Evolutionary conservation across 2,329 filamentous ascomycete genomes (phyloP).

Genomic region (Nemania serpens): DNA sequence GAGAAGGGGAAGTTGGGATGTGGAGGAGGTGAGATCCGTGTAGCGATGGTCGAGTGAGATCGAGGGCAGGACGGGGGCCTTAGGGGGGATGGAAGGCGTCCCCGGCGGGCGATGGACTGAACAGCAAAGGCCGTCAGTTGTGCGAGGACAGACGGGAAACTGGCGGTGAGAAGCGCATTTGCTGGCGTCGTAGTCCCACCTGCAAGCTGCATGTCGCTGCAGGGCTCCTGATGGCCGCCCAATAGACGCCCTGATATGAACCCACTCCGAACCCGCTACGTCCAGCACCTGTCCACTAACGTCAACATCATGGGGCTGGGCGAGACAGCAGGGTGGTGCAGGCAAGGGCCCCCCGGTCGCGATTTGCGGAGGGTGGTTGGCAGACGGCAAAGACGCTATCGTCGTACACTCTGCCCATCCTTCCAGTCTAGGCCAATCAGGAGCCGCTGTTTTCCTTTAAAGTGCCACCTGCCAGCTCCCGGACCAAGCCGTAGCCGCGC

Average conservation of each 20-base stretch:
- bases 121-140: constrained; percentile 35
- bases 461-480: constrained; percentile 27
- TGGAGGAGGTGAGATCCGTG: constrained; percentile 42
- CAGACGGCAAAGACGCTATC: no score
- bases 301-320: constrained; percentile 26
- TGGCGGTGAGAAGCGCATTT: constrained; percentile 42
- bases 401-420: neutral
- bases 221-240: constrained; percentile 26
- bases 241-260: constrained; percentile 28
- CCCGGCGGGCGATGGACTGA: constrained; percentile 34
- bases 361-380: constrained; percentile 27
- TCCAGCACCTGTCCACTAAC: constrained; percentile 12
- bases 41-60: constrained; percentile 41
- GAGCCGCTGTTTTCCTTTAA: neutral
- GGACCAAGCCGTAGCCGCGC: constrained; percentile 25
- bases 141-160: constrained; percentile 41
- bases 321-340: constrained; percentile 24
- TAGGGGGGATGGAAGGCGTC: constrained; percentile 30
- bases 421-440: constrained; percentile 4
- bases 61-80: constrained; percentile 39
- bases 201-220: constrained; percentile 38
- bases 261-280: constrained; percentile 12
- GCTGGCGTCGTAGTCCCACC: constrained; percentile 42
- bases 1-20: constrained; percentile 33
- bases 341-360: constrained; percentile 10